Evolutionary conservation across 1,139 yeast species (phyloP), one percentile per base, ranked within the genome.

Genomic region (Casaregolazyma lundiana): DNA sequence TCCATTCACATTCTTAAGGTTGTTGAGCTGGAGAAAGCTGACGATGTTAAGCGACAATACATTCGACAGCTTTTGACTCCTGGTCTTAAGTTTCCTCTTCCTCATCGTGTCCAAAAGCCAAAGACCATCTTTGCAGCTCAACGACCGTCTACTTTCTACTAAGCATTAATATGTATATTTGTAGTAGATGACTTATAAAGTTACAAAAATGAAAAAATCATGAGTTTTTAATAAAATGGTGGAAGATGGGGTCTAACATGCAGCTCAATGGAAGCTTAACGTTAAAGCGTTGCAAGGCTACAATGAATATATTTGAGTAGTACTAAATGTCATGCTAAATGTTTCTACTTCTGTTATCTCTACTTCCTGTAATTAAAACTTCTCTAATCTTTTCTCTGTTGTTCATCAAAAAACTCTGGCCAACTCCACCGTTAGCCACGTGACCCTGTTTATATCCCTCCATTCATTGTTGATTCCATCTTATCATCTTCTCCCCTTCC

Each of bases 71-170:
- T 84, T 82, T 81, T 90, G 73, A 69, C 92, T 71, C 86, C 88
- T 79, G 95, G 84, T 78, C 86, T 92, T 78, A 88, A 88, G 79
- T 92, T 92, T 97, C 99, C 99, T 80, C 87, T 92, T 73, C 97
- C 98, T 70, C 98, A 94, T 95, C 90, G 98, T 81, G 83, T 90
- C 73, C 86, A 79, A 77, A 90, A 88, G 82, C 75, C 92, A 70
- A 77, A 81, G 80, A 79, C 84, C 75, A 75, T 89, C 74, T 92
- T 78, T 81, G 80, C 90, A 74, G 78, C 88, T 77, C 83, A 84
- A 78, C 84, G 95, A 77, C 97, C 97, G 75, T 73, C 96, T 69
- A 92, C 98, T 72, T 90, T 83, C 85, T 88, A 89, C 86, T 89
- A 87, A 72, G 60, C 55, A 19, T 38, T n/a, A 24, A 44, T 41